These are phyloP conservation scores for Epichloe bromicola DNA, from an alignment of 2,329 filamentous ascomycete genomes.

Conservation along the genomic window DNA sequence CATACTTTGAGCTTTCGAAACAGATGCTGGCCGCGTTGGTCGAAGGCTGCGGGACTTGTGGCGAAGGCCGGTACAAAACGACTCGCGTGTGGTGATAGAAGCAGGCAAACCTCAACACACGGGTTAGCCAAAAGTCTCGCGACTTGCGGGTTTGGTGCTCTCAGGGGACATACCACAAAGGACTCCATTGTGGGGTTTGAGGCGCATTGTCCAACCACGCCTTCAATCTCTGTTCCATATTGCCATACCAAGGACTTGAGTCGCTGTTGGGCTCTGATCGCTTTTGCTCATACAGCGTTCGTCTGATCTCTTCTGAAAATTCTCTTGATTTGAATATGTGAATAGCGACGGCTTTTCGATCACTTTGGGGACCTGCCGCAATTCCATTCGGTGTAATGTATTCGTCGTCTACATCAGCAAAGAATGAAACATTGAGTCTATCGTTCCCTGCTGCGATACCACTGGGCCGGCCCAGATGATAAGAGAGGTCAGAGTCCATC, in stretches of 20 bases:
- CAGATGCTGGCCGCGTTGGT: conserved; percentile 66
- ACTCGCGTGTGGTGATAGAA: conserved; percentile 81
- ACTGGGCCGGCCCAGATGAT: conserved; percentile 76
- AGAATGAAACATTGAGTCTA: conserved; percentile 74
- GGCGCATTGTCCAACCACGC: conserved; percentile 71
- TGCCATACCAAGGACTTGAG: conserved; percentile 71
- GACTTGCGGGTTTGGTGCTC: background rate
- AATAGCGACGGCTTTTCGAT: conserved; percentile 79
- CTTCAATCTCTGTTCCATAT: conserved; percentile 67
- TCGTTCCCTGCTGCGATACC: conserved; percentile 74
- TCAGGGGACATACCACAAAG: conserved; percentile 53
- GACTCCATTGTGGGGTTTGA: conserved; percentile 56
- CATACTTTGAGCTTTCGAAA: conserved; percentile 69
- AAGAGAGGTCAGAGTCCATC: conserved; percentile 80
- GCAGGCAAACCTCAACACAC: conserved; percentile 39
- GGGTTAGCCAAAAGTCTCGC: background rate
- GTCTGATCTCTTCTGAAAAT: conserved; percentile 75
- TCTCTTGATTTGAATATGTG: conserved; percentile 90
- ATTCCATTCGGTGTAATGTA: conserved; percentile 72
- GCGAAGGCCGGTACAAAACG: conserved; percentile 78
- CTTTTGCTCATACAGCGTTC: conserved; percentile 77
- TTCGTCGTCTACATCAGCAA: conserved; percentile 67
- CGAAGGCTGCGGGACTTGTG: conserved; percentile 80
- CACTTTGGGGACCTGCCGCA: conserved; percentile 53
- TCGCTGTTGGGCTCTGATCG: conserved; percentile 63